phyloP scores from a whole-genome alignment of 345 rosid genomes.

The Eucalyptus camaldulensis region DNA sequence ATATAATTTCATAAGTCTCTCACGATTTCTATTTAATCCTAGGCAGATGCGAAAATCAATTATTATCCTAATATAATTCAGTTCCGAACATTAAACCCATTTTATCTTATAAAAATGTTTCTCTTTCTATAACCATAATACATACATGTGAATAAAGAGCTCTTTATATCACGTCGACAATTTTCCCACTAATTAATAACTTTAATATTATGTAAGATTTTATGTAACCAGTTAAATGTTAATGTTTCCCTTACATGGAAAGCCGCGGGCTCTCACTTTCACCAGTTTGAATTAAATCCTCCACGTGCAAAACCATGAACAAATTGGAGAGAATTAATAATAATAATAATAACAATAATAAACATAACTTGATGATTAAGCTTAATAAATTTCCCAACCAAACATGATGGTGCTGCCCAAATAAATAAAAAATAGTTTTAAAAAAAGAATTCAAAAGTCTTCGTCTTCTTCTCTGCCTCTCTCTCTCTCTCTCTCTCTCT shows the following conservation, averaged over 20 bases:
- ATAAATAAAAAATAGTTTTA: background rate
- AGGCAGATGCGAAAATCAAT: background rate
- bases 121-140: background rate
- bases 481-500: background rate
- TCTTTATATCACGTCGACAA: rapidly evolving
- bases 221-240: background rate
- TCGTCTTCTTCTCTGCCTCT: background rate
- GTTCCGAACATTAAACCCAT: background rate
- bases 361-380: background rate
- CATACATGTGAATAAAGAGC: rapidly evolving
- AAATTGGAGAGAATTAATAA: background rate
- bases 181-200: background rate
- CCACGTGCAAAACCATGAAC: background rate
- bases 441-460: too few relatives aligned
- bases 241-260: background rate
- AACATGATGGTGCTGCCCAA: background rate
- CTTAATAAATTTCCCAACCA: background rate
- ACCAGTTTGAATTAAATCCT: background rate
- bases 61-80: background rate
- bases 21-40: background rate
- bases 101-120: background rate
- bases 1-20: background rate
- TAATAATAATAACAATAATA: background rate
- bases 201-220: background rate
- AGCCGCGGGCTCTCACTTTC: background rate